These are phyloP conservation scores for Venturia carpophila DNA, from an alignment of 2,329 filamentous ascomycete species.

Conservation along the genomic window DNA sequence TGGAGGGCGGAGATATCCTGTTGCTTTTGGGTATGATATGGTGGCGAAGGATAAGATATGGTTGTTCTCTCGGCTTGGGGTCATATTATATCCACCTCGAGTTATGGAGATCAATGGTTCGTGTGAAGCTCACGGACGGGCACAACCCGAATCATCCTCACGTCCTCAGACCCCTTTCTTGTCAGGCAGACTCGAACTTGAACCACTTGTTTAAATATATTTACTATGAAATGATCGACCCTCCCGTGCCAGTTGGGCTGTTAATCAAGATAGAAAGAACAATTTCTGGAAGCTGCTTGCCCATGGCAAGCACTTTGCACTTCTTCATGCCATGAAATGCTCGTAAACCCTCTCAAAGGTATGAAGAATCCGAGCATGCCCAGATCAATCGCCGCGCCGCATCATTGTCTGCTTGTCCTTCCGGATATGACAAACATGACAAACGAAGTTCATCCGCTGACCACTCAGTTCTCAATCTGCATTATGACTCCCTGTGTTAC, in stretches of 20 bases:
- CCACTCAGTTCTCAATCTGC: background rate
- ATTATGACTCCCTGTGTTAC: background rate
- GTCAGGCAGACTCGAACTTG: background rate
- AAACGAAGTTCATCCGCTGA: background rate
- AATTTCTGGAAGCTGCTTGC: no score
- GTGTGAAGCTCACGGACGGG: background rate
- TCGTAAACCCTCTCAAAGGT: no score
- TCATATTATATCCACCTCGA: background rate
- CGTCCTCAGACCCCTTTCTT: background rate
- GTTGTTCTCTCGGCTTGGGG: background rate
- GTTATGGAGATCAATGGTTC: conserved; percentile 5
- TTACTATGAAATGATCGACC: background rate
- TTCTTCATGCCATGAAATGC: no score
- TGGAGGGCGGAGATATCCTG: background rate
- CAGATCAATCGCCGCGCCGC: no score
- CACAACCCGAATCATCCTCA: background rate
- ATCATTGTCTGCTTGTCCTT: no score
- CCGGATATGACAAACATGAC: background rate
- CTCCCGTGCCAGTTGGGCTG: background rate
- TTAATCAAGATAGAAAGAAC: no score
- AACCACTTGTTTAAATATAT: background rate
- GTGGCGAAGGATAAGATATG: background rate
- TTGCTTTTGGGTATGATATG: background rate
- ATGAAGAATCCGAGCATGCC: no score
- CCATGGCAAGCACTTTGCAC: no score